These are phyloP conservation scores for Neofusicoccum umdonicola DNA, from an alignment of 2,329 filamentous ascomycete genomes.

Conservation along the genomic window DNA sequence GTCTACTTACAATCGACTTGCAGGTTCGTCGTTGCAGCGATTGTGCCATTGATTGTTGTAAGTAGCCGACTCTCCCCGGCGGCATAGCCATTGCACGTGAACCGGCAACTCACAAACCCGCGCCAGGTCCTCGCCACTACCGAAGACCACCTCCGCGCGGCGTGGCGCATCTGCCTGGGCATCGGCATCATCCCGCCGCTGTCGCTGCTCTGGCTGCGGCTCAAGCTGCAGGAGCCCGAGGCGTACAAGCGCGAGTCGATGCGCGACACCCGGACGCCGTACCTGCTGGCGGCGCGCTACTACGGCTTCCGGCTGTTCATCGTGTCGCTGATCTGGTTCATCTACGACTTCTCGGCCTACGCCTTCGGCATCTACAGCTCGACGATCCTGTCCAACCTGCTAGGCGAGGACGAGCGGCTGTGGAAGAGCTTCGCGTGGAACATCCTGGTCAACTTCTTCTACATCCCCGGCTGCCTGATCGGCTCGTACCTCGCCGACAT, in stretches of 20 bases:
- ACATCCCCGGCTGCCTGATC: slow-evolving; percentile 75
- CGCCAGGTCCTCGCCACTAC: slow-evolving; percentile 51
- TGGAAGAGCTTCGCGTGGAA: slow-evolving; percentile 86
- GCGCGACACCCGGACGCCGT: slow-evolving; percentile 45
- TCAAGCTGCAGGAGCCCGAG: slow-evolving; percentile 53
- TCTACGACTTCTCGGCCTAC: slow-evolving; percentile 72
- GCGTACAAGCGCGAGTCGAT: slow-evolving; percentile 52
- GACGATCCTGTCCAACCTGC: slow-evolving; percentile 67
- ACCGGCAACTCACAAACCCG: neutral
- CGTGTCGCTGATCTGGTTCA: slow-evolving; percentile 57
- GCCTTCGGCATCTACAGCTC: slow-evolving; percentile 84
- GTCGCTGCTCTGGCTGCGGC: slow-evolving; percentile 56
- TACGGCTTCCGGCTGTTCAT: slow-evolving; percentile 57
- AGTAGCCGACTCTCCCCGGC: slow-evolving; percentile 10
- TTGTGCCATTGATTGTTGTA: slow-evolving; percentile 69
- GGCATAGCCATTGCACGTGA: too few species aligned
- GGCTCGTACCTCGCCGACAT: slow-evolving; percentile 74
- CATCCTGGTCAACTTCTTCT: slow-evolving; percentile 83
- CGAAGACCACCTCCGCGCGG: slow-evolving; percentile 65
- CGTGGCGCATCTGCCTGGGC: slow-evolving; percentile 80
- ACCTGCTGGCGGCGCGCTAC: slow-evolving; percentile 47
- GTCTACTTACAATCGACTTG: neutral
- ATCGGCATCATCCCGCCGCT: slow-evolving; percentile 47
- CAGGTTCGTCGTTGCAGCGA: slow-evolving; percentile 70
- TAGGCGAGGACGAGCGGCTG: slow-evolving; percentile 58